phyloP scores from a whole-genome alignment of 805 yeast species.

The Yarrowia yakushimensis region DNA sequence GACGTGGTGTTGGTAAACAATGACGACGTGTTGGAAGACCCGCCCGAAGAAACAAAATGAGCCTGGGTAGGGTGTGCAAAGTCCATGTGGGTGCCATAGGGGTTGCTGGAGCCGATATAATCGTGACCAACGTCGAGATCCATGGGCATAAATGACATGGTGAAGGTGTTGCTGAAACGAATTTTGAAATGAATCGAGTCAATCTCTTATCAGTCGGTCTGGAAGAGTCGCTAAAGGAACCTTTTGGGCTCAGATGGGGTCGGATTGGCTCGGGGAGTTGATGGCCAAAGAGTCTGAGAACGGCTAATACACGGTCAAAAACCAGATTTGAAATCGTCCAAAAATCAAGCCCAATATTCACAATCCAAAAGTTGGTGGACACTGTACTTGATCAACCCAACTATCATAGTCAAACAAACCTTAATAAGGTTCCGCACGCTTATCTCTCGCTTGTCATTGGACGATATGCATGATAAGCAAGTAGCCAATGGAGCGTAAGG shows the following conservation, averaged over 20 bases:
- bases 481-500: slow-evolving; percentile 6
- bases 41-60: slow-evolving; percentile 1
- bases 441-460: slow-evolving; percentile 20
- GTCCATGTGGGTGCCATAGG: not conserved
- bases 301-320: not conserved
- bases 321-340: not conserved
- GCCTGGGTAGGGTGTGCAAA: not conserved
- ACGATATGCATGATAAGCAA: slow-evolving; percentile 26
- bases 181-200: not conserved
- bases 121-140: slow-evolving; percentile 15
- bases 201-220: not conserved
- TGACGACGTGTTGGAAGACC: slow-evolving; percentile 6
- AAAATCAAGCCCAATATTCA: not conserved
- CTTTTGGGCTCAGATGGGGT: not conserved
- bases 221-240: not conserved
- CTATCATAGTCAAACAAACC: slow-evolving; percentile 4
- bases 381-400: slow-evolving; percentile 10
- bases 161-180: not conserved
- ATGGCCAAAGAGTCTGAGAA: not conserved
- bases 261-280: not conserved
- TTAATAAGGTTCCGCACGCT: not conserved
- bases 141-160: slow-evolving; percentile 21
- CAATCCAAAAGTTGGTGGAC: not conserved
- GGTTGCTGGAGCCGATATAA: not conserved
- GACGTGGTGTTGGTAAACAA: slow-evolving; percentile 5